A percentile compares a stretch with the other conserved stretches of the same genome.
phyloP scores from a whole-genome alignment of 2,329 filamentous ascomycete species.

The Pestalotiopsis fici region DNA sequence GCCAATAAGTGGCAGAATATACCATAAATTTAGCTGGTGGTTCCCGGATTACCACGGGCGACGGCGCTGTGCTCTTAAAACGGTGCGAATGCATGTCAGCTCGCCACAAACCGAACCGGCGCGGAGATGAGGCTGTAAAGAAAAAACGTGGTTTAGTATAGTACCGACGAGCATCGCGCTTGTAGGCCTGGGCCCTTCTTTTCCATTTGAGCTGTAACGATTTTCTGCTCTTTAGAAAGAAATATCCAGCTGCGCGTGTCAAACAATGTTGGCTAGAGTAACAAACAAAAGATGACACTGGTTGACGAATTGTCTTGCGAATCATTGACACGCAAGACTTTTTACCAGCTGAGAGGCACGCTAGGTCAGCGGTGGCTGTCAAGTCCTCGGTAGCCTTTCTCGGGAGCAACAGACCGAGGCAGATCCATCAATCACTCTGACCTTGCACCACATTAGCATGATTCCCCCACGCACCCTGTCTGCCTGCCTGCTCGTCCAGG shows the following conservation, averaged over 20 bases:
- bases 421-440: too few relatives aligned
- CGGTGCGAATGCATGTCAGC: neutral
- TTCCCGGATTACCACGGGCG: neutral
- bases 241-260: neutral
- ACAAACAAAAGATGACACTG: too few relatives aligned
- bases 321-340: neutral
- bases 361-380: too few relatives aligned
- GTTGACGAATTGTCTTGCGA: neutral
- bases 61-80: neutral
- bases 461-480: too few relatives aligned
- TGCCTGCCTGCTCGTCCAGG: too few relatives aligned
- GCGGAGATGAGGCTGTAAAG: slow-evolving; percentile 8
- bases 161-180: neutral
- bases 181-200: neutral
- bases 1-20: too few relatives aligned
- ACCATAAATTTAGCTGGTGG: too few relatives aligned
- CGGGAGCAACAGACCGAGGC: too few relatives aligned
- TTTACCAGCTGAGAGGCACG: too few relatives aligned
- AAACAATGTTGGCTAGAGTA: too few relatives aligned
- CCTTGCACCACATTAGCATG: too few relatives aligned
- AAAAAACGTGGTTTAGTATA: neutral
- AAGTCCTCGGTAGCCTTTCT: too few relatives aligned
- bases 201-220: neutral
- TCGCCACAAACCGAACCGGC: neutral
- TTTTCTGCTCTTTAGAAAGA: neutral